These are phyloP conservation scores for Grigorovia yakushimaensis DNA, from an alignment of 805 yeast genomes.

Conservation along the genomic window DNA sequence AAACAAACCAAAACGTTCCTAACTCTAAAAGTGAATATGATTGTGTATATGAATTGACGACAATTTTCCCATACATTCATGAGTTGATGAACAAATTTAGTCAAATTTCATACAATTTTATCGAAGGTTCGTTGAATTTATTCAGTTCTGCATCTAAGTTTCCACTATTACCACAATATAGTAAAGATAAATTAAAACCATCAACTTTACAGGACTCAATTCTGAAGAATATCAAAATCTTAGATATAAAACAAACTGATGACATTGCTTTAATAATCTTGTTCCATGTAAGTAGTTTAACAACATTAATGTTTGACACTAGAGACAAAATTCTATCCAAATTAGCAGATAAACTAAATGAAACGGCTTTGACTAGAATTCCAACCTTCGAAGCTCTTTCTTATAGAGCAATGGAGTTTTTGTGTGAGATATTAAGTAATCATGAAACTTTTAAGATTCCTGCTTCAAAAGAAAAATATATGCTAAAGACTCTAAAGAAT, in stretches of 20 bases:
- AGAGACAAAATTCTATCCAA: slow-evolving; percentile 49
- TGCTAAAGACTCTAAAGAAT: slow-evolving; percentile 38
- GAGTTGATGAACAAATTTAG: slow-evolving; percentile 26
- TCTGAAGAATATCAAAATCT: slow-evolving; percentile 36
- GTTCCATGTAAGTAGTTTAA: slow-evolving; percentile 44
- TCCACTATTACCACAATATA: slow-evolving; percentile 56
- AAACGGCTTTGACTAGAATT: slow-evolving; percentile 31
- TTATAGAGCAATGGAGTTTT: slow-evolving; percentile 34
- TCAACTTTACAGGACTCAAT: slow-evolving; percentile 58
- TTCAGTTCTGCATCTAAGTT: slow-evolving; percentile 61
- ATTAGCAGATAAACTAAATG: slow-evolving; percentile 32
- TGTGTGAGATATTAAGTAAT: slow-evolving; percentile 32
- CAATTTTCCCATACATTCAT: slow-evolving; percentile 43
- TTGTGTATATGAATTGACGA: slow-evolving; percentile 45
- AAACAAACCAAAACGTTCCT: slow-evolving; percentile 19
- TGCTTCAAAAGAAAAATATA: slow-evolving; percentile 34
- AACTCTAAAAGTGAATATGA: slow-evolving; percentile 41
- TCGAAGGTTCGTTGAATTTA: slow-evolving; percentile 44
- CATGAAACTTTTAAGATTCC: slow-evolving; percentile 27
- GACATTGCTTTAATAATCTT: slow-evolving; percentile 38
- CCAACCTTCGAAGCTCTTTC: slow-evolving; percentile 60
- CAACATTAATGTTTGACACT: slow-evolving; percentile 52
- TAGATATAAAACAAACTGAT: slow-evolving; percentile 24
- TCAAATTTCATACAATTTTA: slow-evolving; percentile 28
- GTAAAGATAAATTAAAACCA: slow-evolving; percentile 44